Evolutionary conservation across 202 grass and related monocot species (phyloP), one percentile per base, ranked within the genome.

Genomic region (Setaria viridis): DNA sequence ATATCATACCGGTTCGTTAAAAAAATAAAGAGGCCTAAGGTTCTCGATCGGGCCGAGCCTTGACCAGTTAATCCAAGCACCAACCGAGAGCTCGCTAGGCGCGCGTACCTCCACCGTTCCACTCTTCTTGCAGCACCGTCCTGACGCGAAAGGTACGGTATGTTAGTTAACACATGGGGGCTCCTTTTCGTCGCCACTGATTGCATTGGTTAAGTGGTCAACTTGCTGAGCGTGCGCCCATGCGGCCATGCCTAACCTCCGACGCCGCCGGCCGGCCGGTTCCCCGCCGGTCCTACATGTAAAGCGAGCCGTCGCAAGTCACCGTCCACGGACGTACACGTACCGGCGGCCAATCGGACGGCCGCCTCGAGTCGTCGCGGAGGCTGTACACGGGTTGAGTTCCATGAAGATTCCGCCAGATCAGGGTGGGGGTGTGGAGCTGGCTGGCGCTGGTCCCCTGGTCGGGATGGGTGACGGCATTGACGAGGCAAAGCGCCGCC

Each of bases 261-360:
- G 43, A 20, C 19, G 55, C 55, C 39, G 39, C 39, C 39, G 39
- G 39, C 25, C 25, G 25, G 25, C 55, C 16, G 43, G 43, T 46
- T 46, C 43, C 43, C 37, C 4, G 2, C 79, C 49, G 8, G 72
- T 83, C 88, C 88, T 56, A 90, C 84, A 62, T 90, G 88, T 80
- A 90, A 90, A 87, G 84, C 0, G 34, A 39, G 60, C 59, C 80
- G 68, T 84, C 80, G 48, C 59, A 30, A 67, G 37, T 67, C 67
- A 68, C 53, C 29, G 42, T 46, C 43, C 39, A 57, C 13, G 3
- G 67, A 50, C 51, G 39, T 39, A 39, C 39, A 41, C 39, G 37
- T 4, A 0, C 50, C 37, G n/a, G 9, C 67, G 19, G 41, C 67
- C 67, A 70, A 46, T 25, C 41, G 34, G 37, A 5, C 35, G 17